Conservation (phyloP, 169 alveolate species). For the Eimeria falciformis region DNA sequence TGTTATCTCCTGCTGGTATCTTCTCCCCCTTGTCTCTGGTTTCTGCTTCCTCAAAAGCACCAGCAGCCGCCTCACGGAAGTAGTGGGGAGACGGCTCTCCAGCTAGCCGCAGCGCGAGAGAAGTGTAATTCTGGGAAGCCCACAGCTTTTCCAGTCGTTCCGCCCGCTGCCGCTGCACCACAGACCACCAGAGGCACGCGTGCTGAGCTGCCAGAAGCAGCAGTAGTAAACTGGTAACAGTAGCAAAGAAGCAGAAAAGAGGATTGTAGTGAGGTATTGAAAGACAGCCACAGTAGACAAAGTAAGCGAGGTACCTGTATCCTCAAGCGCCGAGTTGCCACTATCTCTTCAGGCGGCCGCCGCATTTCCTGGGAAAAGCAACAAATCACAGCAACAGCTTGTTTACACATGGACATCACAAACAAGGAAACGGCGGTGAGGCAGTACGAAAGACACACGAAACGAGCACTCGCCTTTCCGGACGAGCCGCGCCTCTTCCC, state of each 20-base stretch:
- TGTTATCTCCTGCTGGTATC: background rate
- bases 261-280: background rate
- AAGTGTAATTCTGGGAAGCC: background rate
- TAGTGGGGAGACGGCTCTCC: slow-evolving; percentile 25
- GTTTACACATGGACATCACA: background rate
- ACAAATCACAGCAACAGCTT: background rate
- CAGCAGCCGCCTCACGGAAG: background rate
- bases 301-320: background rate
- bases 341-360: background rate
- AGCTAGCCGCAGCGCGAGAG: background rate
- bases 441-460: background rate
- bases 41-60: background rate
- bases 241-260: background rate
- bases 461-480: background rate
- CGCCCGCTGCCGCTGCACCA: slow-evolving; percentile 6
- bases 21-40: background rate
- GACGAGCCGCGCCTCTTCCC: no score
- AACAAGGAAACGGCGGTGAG: background rate
- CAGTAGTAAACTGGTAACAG: background rate
- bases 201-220: no score
- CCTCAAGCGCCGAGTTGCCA: background rate
- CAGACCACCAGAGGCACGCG: no score
- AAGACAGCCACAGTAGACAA: background rate
- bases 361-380: background rate
- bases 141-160: background rate